A percentile compares a stretch with the other conserved stretches of the same genome.
Evolutionary conservation across 495 filamentous ascomycete species (phyloP).

Genomic region (Tuber calosporum): DNA sequence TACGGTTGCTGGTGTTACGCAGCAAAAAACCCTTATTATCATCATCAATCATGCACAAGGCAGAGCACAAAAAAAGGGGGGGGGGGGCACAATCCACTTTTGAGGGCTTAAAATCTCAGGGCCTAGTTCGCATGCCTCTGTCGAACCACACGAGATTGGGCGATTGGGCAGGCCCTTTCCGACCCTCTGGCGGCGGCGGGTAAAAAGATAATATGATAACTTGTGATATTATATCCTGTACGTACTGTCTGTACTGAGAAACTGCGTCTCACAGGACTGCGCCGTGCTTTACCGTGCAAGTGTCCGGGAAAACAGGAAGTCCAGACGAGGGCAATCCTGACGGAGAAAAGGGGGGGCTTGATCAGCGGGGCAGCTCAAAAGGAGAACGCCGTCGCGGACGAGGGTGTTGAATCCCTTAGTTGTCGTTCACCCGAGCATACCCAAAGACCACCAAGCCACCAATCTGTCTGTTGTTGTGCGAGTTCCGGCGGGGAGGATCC

Average conservation of each 20-base stretch:
- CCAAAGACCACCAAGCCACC: neutral
- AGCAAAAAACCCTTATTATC: neutral
- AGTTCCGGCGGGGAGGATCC: neutral
- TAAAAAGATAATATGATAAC: neutral
- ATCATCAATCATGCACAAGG: neutral
- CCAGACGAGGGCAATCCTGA: constrained; percentile 1
- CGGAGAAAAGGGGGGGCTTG: neutral
- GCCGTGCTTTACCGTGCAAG: neutral
- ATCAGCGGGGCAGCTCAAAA: constrained; percentile 2
- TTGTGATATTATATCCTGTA: neutral
- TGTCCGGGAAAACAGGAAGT: neutral
- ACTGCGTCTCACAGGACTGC: neutral
- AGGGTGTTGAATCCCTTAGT: neutral
- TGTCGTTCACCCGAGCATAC: neutral
- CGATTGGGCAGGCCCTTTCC: neutral
- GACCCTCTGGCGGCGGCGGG: neutral
- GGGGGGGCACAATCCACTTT: neutral
- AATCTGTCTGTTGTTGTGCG: neutral
- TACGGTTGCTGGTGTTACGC: neutral
- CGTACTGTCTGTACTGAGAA: neutral
- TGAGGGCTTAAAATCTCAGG: neutral
- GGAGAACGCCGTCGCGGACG: neutral
- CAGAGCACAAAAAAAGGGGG: neutral
- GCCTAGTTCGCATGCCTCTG: neutral
- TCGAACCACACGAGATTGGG: constrained; percentile 3